Evolutionary conservation across 257 asterid genomes (phyloP).

Genomic region (Misopates orontium): DNA sequence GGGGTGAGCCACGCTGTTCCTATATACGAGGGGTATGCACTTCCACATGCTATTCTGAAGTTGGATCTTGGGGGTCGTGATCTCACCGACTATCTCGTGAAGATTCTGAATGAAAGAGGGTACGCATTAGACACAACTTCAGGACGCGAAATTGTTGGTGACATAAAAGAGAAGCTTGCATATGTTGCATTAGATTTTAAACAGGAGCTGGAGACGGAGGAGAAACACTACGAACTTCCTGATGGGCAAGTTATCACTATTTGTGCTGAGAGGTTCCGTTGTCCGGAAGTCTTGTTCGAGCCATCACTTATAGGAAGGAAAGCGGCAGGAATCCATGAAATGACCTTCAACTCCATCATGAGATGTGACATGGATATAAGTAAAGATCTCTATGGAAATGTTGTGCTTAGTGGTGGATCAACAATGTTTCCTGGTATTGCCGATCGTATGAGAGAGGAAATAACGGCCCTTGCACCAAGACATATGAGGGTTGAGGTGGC

Average conservation of each 20-base stretch:
- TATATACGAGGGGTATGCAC: constrained; percentile 48
- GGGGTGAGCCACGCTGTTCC: constrained; percentile 50
- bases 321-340: constrained; percentile 45
- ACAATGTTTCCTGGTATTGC: constrained; percentile 77
- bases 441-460: constrained; percentile 71
- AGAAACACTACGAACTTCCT: constrained; percentile 43
- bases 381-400: constrained; percentile 68
- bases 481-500: constrained; percentile 68
- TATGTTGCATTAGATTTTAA: constrained; percentile 45
- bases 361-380: constrained; percentile 54
- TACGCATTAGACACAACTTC: constrained; percentile 41
- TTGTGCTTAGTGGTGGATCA: constrained; percentile 73
- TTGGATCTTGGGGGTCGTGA: constrained; percentile 53
- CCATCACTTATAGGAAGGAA: constrained; percentile 43
- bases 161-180: constrained; percentile 46
- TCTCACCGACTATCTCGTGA: constrained; percentile 48
- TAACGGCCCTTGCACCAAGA: constrained; percentile 61
- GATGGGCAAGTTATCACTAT: constrained; percentile 41
- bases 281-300: constrained; percentile 45
- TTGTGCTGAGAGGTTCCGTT: constrained; percentile 47
- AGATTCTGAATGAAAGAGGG: constrained; percentile 40
- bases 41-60: constrained; percentile 46
- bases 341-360: constrained; percentile 61
- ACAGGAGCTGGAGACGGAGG: constrained; percentile 36
- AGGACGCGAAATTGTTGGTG: constrained; percentile 47